Evolutionary conservation across 2,329 filamentous ascomycete species (phyloP).

Genomic region (Xylariales sp.): DNA sequence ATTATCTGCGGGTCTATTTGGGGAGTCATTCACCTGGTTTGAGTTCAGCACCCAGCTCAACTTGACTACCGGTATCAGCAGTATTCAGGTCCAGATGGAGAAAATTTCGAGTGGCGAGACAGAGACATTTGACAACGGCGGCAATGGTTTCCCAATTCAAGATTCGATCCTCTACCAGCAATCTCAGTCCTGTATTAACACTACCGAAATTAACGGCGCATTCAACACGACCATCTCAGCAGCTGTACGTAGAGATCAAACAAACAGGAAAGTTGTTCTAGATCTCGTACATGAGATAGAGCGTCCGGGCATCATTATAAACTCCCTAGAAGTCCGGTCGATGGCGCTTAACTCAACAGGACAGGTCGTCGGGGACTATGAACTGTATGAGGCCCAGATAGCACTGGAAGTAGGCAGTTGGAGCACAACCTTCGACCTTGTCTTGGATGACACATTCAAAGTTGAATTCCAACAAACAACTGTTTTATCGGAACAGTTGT

Average conservation of each 20-base stretch:
- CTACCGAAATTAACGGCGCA: conserved; percentile 1
- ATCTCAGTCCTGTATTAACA: conserved; percentile 19
- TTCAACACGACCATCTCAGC: conserved; percentile 7
- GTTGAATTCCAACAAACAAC: too few species aligned
- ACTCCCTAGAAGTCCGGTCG: neutral
- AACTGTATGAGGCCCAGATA: conserved; percentile 1
- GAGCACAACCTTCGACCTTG: conserved; percentile 1
- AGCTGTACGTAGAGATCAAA: conserved; percentile 4
- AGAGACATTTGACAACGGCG: conserved; percentile 19
- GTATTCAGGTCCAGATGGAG: conserved; percentile 23
- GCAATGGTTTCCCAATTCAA: conserved; percentile 21
- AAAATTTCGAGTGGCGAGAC: conserved; percentile 18
- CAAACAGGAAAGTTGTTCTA: neutral
- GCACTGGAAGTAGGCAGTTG: neutral
- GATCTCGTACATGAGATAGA: conserved; percentile 5
- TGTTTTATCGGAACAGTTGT: too few species aligned
- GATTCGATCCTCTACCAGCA: conserved; percentile 21
- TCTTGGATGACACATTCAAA: too few species aligned
- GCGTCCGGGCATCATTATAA: neutral
- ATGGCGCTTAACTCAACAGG: neutral
- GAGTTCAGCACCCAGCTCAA: conserved; percentile 22
- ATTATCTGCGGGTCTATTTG: conserved; percentile 14
- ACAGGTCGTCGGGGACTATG: neutral
- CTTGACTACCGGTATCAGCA: conserved; percentile 21
- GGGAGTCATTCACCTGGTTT: conserved; percentile 23